A percentile compares a stretch with the other conserved stretches of the same genome.
phyloP scores from a whole-genome alignment of 2,329 filamentous ascomycete genomes.

The Penicillium sp. region DNA sequence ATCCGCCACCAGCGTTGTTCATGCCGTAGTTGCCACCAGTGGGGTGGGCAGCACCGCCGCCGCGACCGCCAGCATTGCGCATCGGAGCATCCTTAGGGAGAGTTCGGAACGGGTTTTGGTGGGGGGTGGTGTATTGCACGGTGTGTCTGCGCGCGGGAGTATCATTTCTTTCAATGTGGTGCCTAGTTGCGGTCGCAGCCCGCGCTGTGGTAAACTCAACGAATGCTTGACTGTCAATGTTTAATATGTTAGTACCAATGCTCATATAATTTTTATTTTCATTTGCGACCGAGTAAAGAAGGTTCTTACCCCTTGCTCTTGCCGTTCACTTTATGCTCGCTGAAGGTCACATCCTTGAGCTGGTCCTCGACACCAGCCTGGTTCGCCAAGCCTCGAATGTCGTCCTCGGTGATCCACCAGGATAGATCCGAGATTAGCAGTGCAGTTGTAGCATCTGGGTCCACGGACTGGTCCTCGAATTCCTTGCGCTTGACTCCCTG shows the following conservation, averaged over 20 bases:
- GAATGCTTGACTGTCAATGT: conserved; percentile 56
- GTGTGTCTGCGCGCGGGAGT: conserved; percentile 56
- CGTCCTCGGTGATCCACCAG: conserved; percentile 97
- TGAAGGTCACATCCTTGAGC: conserved; percentile 87
- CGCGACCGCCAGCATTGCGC: conserved; percentile 56
- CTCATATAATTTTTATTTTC: not conserved
- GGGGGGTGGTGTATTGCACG: conserved; percentile 66
- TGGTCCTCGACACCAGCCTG: conserved; percentile 74
- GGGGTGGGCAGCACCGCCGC: conserved; percentile 32
- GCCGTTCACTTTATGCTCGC: conserved; percentile 96
- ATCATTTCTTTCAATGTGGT: conserved; percentile 61
- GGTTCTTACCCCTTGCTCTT: conserved; percentile 84
- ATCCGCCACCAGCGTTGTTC: conserved; percentile 19
- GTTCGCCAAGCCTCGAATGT: conserved; percentile 77
- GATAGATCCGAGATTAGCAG: conserved; percentile 80
- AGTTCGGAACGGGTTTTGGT: conserved; percentile 79
- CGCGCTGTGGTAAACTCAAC: conserved; percentile 75
- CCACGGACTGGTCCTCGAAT: conserved; percentile 47
- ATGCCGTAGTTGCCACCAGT: conserved; percentile 26
- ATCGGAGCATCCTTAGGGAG: conserved; percentile 77
- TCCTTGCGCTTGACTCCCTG: conserved; percentile 58
- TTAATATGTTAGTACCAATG: not conserved
- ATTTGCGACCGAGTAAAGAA: not conserved
- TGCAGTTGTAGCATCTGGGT: conserved; percentile 57
- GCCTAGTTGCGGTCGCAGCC: conserved; percentile 76